A percentile compares a stretch with the other conserved stretches of the same genome.
phyloP scores from a whole-genome alignment of 768 basidiomycete genomes.

The Calocera viscosa region DNA sequence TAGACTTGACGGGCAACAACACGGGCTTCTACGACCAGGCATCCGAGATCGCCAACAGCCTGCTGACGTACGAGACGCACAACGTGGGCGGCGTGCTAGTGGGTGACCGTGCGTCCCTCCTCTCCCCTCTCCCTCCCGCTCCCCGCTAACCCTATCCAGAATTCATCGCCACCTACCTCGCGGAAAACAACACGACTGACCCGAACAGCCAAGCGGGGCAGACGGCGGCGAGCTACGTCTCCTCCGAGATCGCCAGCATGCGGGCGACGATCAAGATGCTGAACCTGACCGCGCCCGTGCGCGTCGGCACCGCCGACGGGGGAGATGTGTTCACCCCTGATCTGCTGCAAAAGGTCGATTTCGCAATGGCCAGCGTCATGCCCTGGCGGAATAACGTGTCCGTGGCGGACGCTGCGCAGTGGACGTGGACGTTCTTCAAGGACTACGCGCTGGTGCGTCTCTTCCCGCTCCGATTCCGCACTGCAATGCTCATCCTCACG shows the following conservation, averaged over 20 bases:
- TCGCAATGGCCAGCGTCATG: neutral
- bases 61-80: neutral
- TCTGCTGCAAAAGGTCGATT: neutral
- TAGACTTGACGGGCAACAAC: neutral
- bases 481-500: neutral
- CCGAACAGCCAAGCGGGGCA: neutral
- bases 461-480: neutral
- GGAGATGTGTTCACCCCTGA: neutral
- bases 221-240: neutral
- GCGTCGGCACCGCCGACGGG: neutral
- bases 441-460: neutral
- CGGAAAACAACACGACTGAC: neutral
- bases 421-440: neutral
- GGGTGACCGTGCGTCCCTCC: neutral
- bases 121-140: neutral
- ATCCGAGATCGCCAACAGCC: neutral
- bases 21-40: neutral
- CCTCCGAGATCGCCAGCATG: neutral
- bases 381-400: neutral
- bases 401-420: neutral
- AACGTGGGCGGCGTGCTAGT: neutral
- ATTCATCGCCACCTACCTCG: conserved; percentile 1
- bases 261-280: neutral
- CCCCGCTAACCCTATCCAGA: neutral
- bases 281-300: neutral